These are phyloP conservation scores for Acanthamoeba quina DNA, from an alignment of 208 protist genomes.

Conservation along the genomic window DNA sequence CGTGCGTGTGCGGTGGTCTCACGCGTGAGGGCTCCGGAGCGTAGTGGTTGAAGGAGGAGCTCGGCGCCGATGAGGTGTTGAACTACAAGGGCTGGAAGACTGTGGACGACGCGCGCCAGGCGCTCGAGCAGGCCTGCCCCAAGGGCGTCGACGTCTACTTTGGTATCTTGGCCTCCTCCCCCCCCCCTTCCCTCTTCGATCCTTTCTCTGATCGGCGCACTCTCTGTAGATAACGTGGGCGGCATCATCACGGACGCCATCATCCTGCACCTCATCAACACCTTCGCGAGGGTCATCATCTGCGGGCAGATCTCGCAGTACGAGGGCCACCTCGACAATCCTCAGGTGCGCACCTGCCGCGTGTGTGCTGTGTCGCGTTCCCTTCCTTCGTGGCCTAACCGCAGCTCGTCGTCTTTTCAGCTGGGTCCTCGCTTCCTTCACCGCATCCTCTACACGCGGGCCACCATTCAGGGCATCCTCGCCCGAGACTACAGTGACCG, in stretches of 20 bases:
- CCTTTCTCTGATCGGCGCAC: background rate
- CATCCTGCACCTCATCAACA: constrained; percentile 70
- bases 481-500: constrained; percentile 16
- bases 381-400: background rate
- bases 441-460: constrained; percentile 58
- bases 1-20: background rate
- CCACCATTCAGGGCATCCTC: constrained; percentile 70
- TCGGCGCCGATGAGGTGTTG: constrained; percentile 64
- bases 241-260: constrained; percentile 73
- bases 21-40: constrained; percentile 41
- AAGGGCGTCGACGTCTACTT: constrained; percentile 88
- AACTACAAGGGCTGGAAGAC: constrained; percentile 83
- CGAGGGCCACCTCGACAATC: constrained; percentile 27
- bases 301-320: constrained; percentile 79
- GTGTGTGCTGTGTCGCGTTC: too few relatives aligned
- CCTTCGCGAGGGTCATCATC: constrained; percentile 71
- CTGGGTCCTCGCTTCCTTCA: constrained; percentile 51
- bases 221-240: constrained; percentile 85
- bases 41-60: constrained; percentile 51
- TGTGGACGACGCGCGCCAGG: constrained; percentile 28
- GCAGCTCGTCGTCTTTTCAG: background rate
- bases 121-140: constrained; percentile 75
- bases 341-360: background rate
- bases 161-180: constrained; percentile 24
- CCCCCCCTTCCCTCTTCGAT: background rate